Base-by-base conservation (phyloP, 257 asterid genomes). In the Schizonepeta tenuifolia region DNA sequence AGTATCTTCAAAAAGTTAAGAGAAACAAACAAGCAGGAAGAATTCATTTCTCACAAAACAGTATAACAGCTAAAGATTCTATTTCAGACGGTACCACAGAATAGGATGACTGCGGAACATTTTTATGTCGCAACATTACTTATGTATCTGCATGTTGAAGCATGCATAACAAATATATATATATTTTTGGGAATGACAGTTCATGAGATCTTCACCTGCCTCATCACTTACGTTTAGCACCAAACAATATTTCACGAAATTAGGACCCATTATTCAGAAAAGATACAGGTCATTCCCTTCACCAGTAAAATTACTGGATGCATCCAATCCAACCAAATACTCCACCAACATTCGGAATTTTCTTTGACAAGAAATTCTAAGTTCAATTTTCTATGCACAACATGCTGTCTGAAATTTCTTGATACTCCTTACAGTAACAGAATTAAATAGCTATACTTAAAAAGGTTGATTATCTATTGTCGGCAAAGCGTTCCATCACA, bases 1-100 rank as follows among this genome's bases (percentile, higher is more conserved):
- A 95, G 71, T 95, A 95, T 88, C 97, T 90, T 80, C 43, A 44
- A 53, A 44, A 65, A 72, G 89, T 85, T 75, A 84, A 88, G 79
- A 74, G 51, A 78, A 73, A 49, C 21, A 22, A 61, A 57, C 18
- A 31, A 15, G 24, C 9, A 14, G 65, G 24, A 36, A 67, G 10
- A 69, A 31, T 35, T 7, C 17, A 22, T 17, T 17, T 20, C 56
- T 58, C 5, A 18, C 11, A 22, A 57, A 68, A 41, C 41, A 18
- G 24, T 31, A 62, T 7, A 55, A 61, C 33, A 69, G 22, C 71
- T 51, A 57, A 63, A 46, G 53, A 31, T 62, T 69, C 70, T 60
- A 59, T 61, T 56, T 65, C 60, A 65, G 41, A 12, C 65, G 78
- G 68, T 26, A 57, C 38, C 22, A 57, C n/a, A 7, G 44, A 20